Percentiles rank a stretch among this genome's conserved stretches.
Conservation (phyloP, 2,329 filamentous ascomycete species). For the Chaetomium olivaceum region DNA sequence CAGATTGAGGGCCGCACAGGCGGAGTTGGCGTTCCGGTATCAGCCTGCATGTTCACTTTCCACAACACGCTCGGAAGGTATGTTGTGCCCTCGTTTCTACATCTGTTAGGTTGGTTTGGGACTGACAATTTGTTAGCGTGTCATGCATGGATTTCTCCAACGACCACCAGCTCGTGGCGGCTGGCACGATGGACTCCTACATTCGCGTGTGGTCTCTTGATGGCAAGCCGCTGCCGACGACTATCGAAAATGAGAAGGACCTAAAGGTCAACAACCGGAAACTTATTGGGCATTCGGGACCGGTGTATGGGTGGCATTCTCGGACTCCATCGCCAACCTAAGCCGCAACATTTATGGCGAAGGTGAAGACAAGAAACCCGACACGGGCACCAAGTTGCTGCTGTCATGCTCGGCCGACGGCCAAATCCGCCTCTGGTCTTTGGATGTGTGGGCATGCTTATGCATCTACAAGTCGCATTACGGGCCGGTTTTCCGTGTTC, state of each 20-base stretch:
- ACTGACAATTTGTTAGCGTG: constrained; percentile 54
- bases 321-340: constrained; percentile 62
- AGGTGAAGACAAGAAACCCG: constrained; percentile 44
- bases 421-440: constrained; percentile 86
- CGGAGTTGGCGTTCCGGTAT: constrained; percentile 78
- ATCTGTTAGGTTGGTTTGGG: neutral
- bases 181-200: constrained; percentile 90
- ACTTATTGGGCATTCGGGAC: constrained; percentile 85
- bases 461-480: constrained; percentile 94
- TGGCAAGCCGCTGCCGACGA: constrained; percentile 74
- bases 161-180: constrained; percentile 82
- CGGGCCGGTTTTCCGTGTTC: constrained; percentile 82
- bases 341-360: constrained; percentile 54
- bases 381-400: constrained; percentile 69
- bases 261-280: constrained; percentile 64
- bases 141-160: constrained; percentile 96
- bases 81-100: constrained; percentile 37
- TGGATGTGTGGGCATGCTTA: constrained; percentile 88
- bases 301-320: constrained; percentile 91
- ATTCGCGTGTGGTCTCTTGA: constrained; percentile 93
- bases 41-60: constrained; percentile 96
- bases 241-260: constrained; percentile 59
- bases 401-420: constrained; percentile 86
- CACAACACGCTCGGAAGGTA: constrained; percentile 93
- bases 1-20: constrained; percentile 82